Conservation (phyloP, 495 filamentous ascomycete genomes). For the Xylona heveae region DNA sequence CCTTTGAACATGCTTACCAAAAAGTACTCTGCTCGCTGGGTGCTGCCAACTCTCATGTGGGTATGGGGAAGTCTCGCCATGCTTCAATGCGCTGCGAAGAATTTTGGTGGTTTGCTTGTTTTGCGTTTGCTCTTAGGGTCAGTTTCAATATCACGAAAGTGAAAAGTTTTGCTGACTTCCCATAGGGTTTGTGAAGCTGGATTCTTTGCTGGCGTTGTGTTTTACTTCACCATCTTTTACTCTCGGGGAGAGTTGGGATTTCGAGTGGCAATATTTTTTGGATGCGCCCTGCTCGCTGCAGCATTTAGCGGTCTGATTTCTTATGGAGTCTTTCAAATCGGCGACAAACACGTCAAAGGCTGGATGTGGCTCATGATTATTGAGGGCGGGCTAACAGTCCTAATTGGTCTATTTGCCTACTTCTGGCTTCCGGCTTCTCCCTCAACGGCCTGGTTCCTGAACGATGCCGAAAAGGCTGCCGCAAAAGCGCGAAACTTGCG, state of each 20-base stretch:
- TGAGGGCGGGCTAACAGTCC: conserved; percentile 2
- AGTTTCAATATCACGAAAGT: background rate
- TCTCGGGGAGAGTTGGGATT: conserved; percentile 13
- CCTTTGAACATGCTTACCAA: conserved; percentile 7
- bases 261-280: conserved; percentile 13
- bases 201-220: conserved; percentile 12
- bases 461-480: conserved; percentile 38
- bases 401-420: conserved; percentile 42
- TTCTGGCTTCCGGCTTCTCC: conserved; percentile 49
- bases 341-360: conserved; percentile 1
- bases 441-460: conserved; percentile 39
- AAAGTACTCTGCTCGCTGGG: conserved; percentile 7
- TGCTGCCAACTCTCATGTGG: conserved; percentile 9
- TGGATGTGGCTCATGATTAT: conserved; percentile 6
- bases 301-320: conserved; percentile 12
- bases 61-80: conserved; percentile 20
- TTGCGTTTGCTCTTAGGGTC: background rate
- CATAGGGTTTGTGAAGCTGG: conserved; percentile 7
- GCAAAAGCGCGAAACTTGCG: conserved; percentile 55
- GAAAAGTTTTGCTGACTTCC: background rate
- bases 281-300: conserved; percentile 6
- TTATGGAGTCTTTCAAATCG: conserved; percentile 6
- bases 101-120: conserved; percentile 2
- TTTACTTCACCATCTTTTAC: conserved; percentile 22
- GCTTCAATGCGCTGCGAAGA: conserved; percentile 13